Percentiles rank a stretch among this genome's conserved stretches.
These are phyloP conservation scores for Colletotrichum sp. DNA, from an alignment of 2,329 filamentous ascomycete species.

Conservation along the genomic window DNA sequence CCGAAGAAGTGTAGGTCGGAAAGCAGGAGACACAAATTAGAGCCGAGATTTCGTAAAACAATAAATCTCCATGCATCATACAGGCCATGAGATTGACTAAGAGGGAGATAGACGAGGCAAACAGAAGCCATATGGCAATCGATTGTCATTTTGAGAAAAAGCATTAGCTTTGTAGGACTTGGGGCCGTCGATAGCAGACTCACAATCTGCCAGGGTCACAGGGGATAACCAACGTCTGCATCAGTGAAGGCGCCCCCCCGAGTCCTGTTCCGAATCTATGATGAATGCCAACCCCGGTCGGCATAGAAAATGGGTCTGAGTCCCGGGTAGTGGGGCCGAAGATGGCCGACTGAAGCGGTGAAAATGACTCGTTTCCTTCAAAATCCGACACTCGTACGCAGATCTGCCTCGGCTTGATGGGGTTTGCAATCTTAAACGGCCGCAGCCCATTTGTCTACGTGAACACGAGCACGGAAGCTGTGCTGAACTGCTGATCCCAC, in stretches of 20 bases:
- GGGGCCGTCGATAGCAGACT: background rate
- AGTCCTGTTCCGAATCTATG: background rate
- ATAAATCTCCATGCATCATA: background rate
- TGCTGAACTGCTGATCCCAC: background rate
- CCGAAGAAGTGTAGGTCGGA: background rate
- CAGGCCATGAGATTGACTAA: background rate
- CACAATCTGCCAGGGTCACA: background rate
- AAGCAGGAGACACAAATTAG: background rate
- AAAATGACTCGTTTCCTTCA: background rate
- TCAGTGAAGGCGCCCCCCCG: background rate
- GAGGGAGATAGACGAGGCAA: background rate
- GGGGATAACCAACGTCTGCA: background rate
- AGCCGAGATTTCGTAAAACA: background rate
- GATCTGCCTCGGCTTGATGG: background rate
- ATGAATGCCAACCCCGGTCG: background rate
- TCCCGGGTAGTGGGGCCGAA: background rate
- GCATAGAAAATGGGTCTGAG: background rate
- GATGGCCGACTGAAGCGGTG: background rate
- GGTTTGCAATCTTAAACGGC: background rate
- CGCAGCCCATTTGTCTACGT: background rate
- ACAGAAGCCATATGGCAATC: background rate
- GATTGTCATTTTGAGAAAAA: background rate
- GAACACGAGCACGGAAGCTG: background rate
- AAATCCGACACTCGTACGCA: background rate
- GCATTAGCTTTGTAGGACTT: background rate